Base-by-base conservation (phyloP, 2,329 filamentous ascomycete species). In the Helminthosporium solani region DNA sequence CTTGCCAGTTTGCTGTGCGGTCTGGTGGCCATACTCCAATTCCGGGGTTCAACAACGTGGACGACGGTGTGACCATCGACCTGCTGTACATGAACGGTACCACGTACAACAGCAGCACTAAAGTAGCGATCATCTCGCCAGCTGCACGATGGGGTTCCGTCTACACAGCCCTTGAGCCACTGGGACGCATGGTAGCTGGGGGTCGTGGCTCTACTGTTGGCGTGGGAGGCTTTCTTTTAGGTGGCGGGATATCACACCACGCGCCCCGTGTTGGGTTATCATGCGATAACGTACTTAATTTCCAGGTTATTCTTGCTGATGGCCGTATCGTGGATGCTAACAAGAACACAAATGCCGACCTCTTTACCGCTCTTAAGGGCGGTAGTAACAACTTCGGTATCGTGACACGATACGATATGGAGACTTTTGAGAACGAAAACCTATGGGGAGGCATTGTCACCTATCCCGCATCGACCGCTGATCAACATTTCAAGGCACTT, bases 261-360 rank as follows among this genome's bases (percentile, higher is more conserved):
- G 46, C 40, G 14, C 42, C 36, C 14, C 30, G 7, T 11, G 28
- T 49, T n/a, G 65, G 64, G 1, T 58, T 40, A 47, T 52, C 31
- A 1, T 54, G 54, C 28, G 49, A 57, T 33, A 47, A 37, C 3
- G 45, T 54, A 4, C 15, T 40, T 21, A 57, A 54, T 31, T 49
- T 66, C 34, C 70, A 78, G 48, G 67, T 76, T 23, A 70, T 75
- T 11, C 63, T 77, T 16, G 70, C 73, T 9, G 69, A 70, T 53
- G 72, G 70, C 7, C 66, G 56, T 9, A 63, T 74, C 40, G 62
- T 73, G 16, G 67, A 72, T 39, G 73, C 72, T 8, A 71, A 65
- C 38, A 54, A 49, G n/a, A 62, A 55, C 12, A 55, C 63, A 20
- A 69, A 74, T 33, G 34, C 38, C 2, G 70, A 74, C 33, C 66